These are phyloP conservation scores for Polyporus arcularius DNA, from an alignment of 768 basidiomycete species.

Conservation along the genomic window DNA sequence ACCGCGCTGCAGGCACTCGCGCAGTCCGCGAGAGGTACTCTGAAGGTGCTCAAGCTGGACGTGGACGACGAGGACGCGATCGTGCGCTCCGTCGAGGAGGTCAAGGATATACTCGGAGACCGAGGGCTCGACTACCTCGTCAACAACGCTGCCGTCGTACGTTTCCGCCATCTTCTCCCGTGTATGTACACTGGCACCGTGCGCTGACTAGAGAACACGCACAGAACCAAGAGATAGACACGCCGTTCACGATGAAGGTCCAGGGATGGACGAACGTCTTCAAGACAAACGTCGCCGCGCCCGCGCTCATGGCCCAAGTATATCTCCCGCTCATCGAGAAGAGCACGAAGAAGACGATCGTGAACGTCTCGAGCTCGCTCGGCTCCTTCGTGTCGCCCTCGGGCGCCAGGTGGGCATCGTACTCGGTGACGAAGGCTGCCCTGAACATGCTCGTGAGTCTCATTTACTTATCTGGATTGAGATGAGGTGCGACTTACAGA, in stretches of 20 bases:
- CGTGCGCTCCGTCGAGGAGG: slow-evolving; percentile 21
- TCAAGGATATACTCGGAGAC: slow-evolving; percentile 29
- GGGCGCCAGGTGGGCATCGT: slow-evolving; percentile 26
- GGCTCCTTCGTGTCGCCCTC: slow-evolving; percentile 32
- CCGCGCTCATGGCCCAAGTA: slow-evolving; percentile 34
- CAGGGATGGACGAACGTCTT: slow-evolving; percentile 28
- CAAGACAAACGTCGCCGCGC: slow-evolving; percentile 36
- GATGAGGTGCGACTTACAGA: no score
- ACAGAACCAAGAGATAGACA: slow-evolving; percentile 23
- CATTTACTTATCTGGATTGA: background rate
- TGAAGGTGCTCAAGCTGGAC: slow-evolving; percentile 37
- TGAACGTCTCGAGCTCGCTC: slow-evolving; percentile 35
- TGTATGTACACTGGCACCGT: no score
- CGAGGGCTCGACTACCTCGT: slow-evolving; percentile 40
- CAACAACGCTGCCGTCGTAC: slow-evolving; percentile 39
- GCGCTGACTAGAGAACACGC: no score
- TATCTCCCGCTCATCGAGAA: slow-evolving; percentile 36
- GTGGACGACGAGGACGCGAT: slow-evolving; percentile 28
- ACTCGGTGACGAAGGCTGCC: slow-evolving; percentile 38
- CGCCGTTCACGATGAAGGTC: slow-evolving; percentile 28
- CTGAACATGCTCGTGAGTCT: slow-evolving; percentile 39
- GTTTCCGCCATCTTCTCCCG: background rate
- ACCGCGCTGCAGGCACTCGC: slow-evolving; percentile 22
- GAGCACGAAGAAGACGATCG: slow-evolving; percentile 31
- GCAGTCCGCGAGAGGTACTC: slow-evolving; percentile 24